Percentiles rank a stretch among this genome's conserved stretches.
Evolutionary conservation across 345 rosid genomes (phyloP).

Genomic region (Eucalyptus curtisii): DNA sequence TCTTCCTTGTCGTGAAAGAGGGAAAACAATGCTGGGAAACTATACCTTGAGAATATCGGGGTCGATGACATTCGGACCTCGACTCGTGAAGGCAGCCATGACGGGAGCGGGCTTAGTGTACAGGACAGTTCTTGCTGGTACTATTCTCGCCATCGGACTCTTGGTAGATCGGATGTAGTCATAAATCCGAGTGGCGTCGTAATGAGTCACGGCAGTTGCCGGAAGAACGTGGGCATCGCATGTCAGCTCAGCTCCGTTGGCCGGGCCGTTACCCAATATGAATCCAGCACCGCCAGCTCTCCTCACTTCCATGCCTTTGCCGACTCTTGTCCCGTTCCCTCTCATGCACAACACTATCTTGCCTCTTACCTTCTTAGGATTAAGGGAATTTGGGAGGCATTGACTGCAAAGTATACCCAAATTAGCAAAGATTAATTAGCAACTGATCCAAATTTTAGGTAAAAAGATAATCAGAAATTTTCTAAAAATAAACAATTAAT

Average conservation of each 20-base stretch:
- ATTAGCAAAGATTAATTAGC: neutral
- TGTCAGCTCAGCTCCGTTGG: constrained; percentile 8
- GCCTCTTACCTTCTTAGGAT: constrained; percentile 47
- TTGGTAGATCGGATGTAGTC: constrained; percentile 47
- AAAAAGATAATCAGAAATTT: neutral
- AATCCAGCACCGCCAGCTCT: constrained; percentile 75
- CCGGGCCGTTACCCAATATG: constrained; percentile 36
- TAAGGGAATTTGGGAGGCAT: constrained; percentile 58
- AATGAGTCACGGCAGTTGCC: constrained; percentile 19
- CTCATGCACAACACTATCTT: constrained; percentile 71
- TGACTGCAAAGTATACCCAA: constrained; percentile 19
- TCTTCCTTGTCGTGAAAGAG: neutral
- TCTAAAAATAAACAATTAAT: neutral
- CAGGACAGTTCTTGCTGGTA: constrained; percentile 27
- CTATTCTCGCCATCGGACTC: constrained; percentile 39
- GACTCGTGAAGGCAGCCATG: constrained; percentile 61
- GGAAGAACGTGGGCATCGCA: constrained; percentile 56
- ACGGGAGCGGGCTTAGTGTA: constrained; percentile 44
- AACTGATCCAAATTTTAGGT: neutral
- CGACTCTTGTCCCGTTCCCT: constrained; percentile 44
- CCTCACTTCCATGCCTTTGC: constrained; percentile 67
- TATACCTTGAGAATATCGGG: constrained; percentile 63
- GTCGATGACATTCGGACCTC: constrained; percentile 59
- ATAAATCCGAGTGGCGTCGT: constrained; percentile 20
- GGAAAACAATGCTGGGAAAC: neutral